Conservation (phyloP, 306 rosid species). For the Aeschynomene evenia region DNA sequence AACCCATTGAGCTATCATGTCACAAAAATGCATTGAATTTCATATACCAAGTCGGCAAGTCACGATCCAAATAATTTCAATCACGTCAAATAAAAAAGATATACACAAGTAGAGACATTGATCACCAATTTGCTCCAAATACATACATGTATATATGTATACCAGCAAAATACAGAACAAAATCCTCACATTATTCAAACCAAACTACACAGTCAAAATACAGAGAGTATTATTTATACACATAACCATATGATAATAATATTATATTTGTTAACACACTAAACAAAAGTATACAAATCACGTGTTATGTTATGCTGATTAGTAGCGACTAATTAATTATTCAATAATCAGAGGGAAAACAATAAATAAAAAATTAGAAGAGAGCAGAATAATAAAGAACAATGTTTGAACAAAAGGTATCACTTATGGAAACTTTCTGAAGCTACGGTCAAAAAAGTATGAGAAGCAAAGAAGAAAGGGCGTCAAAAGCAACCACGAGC, state of each 20-base stretch:
- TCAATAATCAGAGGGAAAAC: neutral
- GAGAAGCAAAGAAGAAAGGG: neutral
- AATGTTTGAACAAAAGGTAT: conserved; percentile 8
- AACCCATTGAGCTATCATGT: neutral
- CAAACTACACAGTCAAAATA: neutral
- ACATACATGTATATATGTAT: too few species aligned
- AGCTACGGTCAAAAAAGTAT: conserved; percentile 27
- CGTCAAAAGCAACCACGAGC: conserved; percentile 24
- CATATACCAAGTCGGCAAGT: too few species aligned
- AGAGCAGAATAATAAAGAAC: neutral
- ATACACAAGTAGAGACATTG: neutral
- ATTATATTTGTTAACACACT: neutral
- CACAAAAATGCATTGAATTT: neutral
- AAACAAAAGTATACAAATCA: neutral
- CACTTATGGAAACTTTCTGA: conserved; percentile 13
- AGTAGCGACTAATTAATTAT: neutral
- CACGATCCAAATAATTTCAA: too few species aligned
- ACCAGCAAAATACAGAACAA: neutral
- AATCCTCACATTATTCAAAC: neutral
- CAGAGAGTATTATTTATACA: neutral
- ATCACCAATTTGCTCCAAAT: neutral
- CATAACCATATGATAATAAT: neutral
- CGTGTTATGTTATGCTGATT: neutral
- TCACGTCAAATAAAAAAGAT: too few species aligned
- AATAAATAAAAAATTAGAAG: neutral